Evolutionary conservation across 345 rosid species (phyloP).

Genomic region (Citrus trifoliata): DNA sequence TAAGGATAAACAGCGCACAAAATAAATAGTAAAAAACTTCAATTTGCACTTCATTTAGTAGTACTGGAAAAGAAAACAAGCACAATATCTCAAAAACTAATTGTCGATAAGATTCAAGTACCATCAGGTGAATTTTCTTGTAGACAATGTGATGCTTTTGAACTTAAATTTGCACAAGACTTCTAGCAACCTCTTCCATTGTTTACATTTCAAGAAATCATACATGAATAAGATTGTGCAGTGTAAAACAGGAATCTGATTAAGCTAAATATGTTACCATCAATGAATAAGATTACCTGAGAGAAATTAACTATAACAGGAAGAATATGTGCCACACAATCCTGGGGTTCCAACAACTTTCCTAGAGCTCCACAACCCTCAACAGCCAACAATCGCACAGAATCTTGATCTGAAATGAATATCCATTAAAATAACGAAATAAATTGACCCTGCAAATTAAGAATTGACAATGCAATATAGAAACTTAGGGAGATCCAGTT

Average conservation of each 20-base stretch:
- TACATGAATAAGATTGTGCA: too few relatives aligned
- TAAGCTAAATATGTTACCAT: neutral
- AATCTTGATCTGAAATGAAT: conserved; percentile 62
- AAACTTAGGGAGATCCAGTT: neutral
- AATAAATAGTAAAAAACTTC: neutral
- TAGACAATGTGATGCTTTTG: neutral
- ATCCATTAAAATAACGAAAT: neutral
- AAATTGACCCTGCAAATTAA: too few relatives aligned
- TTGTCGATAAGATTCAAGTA: neutral
- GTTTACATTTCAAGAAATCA: neutral
- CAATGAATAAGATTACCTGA: conserved; percentile 39
- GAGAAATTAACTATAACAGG: conserved; percentile 80
- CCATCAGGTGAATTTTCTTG: neutral
- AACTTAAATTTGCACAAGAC: neutral
- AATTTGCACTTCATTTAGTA: neutral
- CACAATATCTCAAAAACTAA: neutral
- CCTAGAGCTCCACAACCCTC: conserved; percentile 83
- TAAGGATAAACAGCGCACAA: neutral
- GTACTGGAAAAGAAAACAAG: neutral
- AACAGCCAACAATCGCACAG: conserved; percentile 75
- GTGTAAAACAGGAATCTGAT: neutral
- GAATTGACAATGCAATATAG: neutral
- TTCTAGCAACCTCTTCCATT: neutral
- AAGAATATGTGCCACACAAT: conserved; percentile 67
- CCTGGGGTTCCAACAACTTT: conserved; percentile 71